These are phyloP conservation scores for Geotrichum histeridarum DNA, from an alignment of 1,139 yeast species.

Conservation along the genomic window DNA sequence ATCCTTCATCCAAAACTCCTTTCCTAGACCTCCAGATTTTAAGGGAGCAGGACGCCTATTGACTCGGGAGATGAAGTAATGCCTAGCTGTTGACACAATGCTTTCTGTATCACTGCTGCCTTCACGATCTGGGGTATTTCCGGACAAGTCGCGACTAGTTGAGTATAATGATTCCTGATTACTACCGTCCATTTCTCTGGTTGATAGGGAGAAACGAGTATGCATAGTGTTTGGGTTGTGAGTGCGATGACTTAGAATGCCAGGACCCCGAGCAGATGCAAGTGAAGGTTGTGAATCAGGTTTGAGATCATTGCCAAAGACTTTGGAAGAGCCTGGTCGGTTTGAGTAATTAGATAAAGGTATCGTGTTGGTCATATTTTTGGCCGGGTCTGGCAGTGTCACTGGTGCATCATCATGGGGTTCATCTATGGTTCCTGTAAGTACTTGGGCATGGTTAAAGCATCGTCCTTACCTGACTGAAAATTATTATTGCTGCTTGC, in stretches of 20 bases:
- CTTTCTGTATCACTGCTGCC: conserved; percentile 33
- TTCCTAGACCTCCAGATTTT: conserved; percentile 36
- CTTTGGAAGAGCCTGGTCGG: neutral
- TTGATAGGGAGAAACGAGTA: neutral
- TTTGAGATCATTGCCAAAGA: neutral
- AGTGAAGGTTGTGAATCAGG: neutral
- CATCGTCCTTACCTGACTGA: neutral
- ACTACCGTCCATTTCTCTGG: conserved; percentile 1
- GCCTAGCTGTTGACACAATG: conserved; percentile 26
- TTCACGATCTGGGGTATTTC: conserved; percentile 25
- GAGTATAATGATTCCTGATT: conserved; percentile 5
- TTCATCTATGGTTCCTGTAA: conserved; percentile 3
- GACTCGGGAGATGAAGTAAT: conserved; percentile 24
- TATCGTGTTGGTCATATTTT: neutral
- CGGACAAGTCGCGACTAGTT: conserved; percentile 1
- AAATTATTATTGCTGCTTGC: conserved; percentile 2
- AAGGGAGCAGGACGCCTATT: conserved; percentile 25
- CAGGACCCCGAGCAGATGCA: neutral
- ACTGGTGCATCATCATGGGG: conserved; percentile 4
- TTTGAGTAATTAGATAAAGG: neutral
- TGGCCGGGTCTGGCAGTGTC: neutral
- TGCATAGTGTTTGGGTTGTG: neutral
- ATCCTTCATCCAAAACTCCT: conserved; percentile 89
- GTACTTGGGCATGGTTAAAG: neutral
- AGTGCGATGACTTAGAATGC: neutral